A percentile compares a stretch with the other conserved stretches of the same genome.
Evolutionary conservation across 495 filamentous ascomycete species (phyloP).

Genomic region (Tuber borchii): DNA sequence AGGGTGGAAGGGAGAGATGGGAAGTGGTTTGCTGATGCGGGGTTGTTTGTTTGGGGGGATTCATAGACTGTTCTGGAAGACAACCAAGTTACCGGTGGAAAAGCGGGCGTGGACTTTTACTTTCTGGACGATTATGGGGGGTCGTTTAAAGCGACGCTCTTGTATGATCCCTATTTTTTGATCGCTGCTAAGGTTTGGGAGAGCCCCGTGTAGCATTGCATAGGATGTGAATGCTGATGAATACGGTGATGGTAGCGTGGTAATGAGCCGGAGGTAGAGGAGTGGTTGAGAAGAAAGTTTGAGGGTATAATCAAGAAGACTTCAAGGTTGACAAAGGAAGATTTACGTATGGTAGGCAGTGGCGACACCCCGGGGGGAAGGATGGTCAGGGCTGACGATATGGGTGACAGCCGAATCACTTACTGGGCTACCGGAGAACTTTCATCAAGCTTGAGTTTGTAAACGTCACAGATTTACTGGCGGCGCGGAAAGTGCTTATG

Average conservation of each 20-base stretch:
- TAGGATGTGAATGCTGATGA: slow-evolving; percentile 10
- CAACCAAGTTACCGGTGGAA: slow-evolving; percentile 64
- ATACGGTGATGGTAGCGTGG: slow-evolving; percentile 19
- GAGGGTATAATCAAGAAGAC: slow-evolving; percentile 78
- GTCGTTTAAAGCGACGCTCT: slow-evolving; percentile 92
- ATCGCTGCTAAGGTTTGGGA: slow-evolving; percentile 77
- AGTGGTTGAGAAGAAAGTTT: slow-evolving; percentile 76
- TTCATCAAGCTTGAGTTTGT: slow-evolving; percentile 79
- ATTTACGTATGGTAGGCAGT: slow-evolving; percentile 61
- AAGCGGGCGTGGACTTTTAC: slow-evolving; percentile 91
- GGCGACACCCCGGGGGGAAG: slow-evolving; percentile 4
- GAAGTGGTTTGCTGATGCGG: slow-evolving; percentile 12
- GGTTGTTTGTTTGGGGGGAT: not conserved
- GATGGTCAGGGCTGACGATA: slow-evolving; percentile 3
- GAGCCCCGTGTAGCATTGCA: not conserved
- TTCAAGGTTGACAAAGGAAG: slow-evolving; percentile 78
- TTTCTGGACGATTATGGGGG: slow-evolving; percentile 89
- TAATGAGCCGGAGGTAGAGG: slow-evolving; percentile 83
- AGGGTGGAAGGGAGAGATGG: not conserved
- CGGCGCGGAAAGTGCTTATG: slow-evolving; percentile 71
- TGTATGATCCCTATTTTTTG: slow-evolving; percentile 95
- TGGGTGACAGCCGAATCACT: slow-evolving; percentile 64
- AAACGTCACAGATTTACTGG: slow-evolving; percentile 78
- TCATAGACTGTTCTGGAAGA: slow-evolving; percentile 68
- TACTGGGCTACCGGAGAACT: slow-evolving; percentile 80